Conservation (phyloP, 2,329 filamentous ascomycete species). For the Epichloe aotearoae region DNA sequence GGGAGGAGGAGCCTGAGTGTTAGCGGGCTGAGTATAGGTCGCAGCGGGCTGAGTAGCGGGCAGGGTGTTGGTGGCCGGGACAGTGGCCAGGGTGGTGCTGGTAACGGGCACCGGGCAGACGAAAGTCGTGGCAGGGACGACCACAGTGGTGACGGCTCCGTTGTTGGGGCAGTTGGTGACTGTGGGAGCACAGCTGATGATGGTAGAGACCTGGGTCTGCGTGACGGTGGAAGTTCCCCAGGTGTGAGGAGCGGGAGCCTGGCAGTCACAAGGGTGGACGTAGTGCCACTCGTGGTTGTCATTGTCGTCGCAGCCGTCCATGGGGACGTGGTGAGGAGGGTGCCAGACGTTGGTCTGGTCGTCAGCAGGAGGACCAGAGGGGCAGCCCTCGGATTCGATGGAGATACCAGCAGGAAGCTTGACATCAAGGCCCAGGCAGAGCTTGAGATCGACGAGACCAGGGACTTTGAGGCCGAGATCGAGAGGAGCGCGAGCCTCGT, state of each 20-base stretch:
- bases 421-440: constrained; percentile 10
- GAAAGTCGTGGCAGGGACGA: constrained; percentile 26
- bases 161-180: constrained; percentile 26
- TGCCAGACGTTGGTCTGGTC: constrained; percentile 22
- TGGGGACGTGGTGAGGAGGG: constrained; percentile 22
- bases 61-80: neutral
- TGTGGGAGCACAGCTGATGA: constrained; percentile 24
- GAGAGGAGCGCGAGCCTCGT: constrained; percentile 9
- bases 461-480: constrained; percentile 1
- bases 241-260: constrained; percentile 13
- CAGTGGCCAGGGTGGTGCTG: constrained; percentile 5
- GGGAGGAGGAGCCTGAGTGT: neutral
- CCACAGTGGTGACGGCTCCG: constrained; percentile 21
- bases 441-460: constrained; percentile 3
- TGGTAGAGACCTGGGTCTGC: constrained; percentile 23
- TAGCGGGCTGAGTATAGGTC: neutral
- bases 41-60: constrained; percentile 1
- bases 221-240: constrained; percentile 31
- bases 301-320: constrained; percentile 23
- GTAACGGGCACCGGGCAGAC: constrained; percentile 29
- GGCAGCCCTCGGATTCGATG: constrained; percentile 10
- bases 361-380: constrained; percentile 11
- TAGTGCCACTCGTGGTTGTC: constrained; percentile 22
- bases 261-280: constrained; percentile 18
- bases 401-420: constrained; percentile 8